These are phyloP conservation scores for Fraxinus americana DNA, from an alignment of 257 asterid species.

Conservation along the genomic window DNA sequence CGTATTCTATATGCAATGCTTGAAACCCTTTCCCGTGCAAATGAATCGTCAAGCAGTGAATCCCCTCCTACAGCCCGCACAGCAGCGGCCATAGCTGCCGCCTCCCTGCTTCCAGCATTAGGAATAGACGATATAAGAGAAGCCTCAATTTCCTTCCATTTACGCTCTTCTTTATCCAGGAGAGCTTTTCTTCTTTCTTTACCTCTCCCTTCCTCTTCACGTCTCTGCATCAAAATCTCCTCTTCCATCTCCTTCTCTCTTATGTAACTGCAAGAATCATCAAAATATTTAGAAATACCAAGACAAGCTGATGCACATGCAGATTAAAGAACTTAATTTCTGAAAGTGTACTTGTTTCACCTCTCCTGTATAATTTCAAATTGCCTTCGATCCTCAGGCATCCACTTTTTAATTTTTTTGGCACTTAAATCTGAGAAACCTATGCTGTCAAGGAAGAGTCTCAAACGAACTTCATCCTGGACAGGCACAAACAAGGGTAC, in stretches of 20 bases:
- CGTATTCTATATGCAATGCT: constrained; percentile 94
- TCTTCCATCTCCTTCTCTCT: constrained; percentile 99
- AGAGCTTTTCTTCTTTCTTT: constrained; percentile 98
- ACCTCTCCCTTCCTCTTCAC: constrained; percentile 98
- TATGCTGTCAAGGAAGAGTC: constrained; percentile 96
- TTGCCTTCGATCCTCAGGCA: constrained; percentile 97
- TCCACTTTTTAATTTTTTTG: constrained; percentile 92
- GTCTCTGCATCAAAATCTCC: constrained; percentile 96
- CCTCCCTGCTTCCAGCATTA: constrained; percentile 98
- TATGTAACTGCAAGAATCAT: constrained; percentile 65
- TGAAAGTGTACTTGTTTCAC: constrained; percentile 33
- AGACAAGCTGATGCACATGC: constrained; percentile 16
- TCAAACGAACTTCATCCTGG: constrained; percentile 97
- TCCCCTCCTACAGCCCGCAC: constrained; percentile 99
- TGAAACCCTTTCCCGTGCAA: constrained; percentile 97
- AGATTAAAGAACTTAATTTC: background rate
- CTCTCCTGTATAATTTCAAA: constrained; percentile 98
- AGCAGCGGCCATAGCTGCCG: constrained; percentile 98
- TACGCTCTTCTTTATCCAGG: constrained; percentile 95
- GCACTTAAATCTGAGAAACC: constrained; percentile 98
- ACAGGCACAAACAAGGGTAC: constrained; percentile 19
- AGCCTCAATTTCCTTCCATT: constrained; percentile 99
- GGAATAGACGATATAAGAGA: constrained; percentile 95
- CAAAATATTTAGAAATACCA: constrained; percentile 26
- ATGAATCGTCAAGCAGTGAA: constrained; percentile 92